Conservation (phyloP, 2,329 filamentous ascomycete species). For the Capronia coronata region DNA sequence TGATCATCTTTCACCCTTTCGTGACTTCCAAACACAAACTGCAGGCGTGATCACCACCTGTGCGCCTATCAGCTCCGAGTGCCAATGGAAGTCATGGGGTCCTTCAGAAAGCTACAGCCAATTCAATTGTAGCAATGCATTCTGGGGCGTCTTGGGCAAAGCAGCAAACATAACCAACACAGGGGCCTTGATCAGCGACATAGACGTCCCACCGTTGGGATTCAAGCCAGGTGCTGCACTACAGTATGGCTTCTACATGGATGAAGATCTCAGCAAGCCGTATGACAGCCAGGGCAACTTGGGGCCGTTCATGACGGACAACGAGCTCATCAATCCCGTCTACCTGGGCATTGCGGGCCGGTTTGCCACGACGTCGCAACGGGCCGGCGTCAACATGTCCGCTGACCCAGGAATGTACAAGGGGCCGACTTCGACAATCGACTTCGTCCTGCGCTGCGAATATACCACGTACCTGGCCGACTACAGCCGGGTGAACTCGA, state of each 20-base stretch:
- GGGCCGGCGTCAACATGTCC: constrained; percentile 15
- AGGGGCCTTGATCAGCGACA: constrained; percentile 10
- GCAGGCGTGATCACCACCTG: constrained; percentile 25
- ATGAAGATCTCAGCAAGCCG: constrained; percentile 12
- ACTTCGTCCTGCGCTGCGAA: constrained; percentile 22
- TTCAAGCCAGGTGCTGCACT: constrained; percentile 21
- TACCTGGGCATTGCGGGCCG: constrained; percentile 22
- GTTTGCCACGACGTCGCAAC: constrained; percentile 12
- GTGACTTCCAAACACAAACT: constrained; percentile 21
- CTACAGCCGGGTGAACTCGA: constrained; percentile 25
- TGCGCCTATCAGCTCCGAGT: constrained; percentile 15
- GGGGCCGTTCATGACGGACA: constrained; percentile 16
- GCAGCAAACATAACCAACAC: constrained; percentile 10
- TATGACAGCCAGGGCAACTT: constrained; percentile 21
- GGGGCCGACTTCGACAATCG: constrained; percentile 12
- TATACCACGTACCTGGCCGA: constrained; percentile 23
- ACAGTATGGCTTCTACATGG: constrained; percentile 25
- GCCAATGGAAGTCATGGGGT: constrained; percentile 16
- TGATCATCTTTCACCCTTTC: constrained; percentile 8
- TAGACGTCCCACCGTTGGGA: constrained; percentile 18
- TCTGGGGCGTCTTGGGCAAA: constrained; percentile 25
- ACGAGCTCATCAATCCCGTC: constrained; percentile 24
- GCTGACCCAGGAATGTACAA: constrained; percentile 14
- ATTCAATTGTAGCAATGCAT: constrained; percentile 26
- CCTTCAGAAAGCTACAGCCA: constrained; percentile 13